Evolutionary conservation across 306 rosid species (phyloP).

Genomic region (Senna siamea): DNA sequence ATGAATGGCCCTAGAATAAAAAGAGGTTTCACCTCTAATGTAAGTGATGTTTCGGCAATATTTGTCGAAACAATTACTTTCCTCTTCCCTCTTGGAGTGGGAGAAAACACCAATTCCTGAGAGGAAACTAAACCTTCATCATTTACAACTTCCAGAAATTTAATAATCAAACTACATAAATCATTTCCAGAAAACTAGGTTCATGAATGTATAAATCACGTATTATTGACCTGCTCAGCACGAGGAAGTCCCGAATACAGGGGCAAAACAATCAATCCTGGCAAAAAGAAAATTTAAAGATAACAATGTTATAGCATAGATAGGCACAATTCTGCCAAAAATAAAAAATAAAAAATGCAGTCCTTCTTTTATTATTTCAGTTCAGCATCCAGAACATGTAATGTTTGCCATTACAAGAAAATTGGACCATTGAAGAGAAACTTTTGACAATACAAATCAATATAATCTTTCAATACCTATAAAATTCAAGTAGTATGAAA

Average conservation of each 20-base stretch:
- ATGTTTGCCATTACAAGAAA: not conserved
- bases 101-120: constrained; percentile 86
- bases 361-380: not conserved
- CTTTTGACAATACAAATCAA: not conserved
- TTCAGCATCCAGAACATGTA: not conserved
- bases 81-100: constrained; percentile 90
- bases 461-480: no score
- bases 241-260: constrained; percentile 96
- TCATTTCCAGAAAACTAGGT: constrained; percentile 21
- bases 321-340: not conserved
- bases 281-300: constrained; percentile 37
- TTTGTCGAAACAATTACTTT: constrained; percentile 90
- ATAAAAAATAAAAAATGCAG: constrained; percentile 14
- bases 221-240: constrained; percentile 73
- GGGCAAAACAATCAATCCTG: constrained; percentile 81
- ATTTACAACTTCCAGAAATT: constrained; percentile 18
- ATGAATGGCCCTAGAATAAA: not conserved
- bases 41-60: constrained; percentile 94
- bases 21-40: constrained; percentile 75
- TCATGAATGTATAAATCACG: constrained; percentile 17
- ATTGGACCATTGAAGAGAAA: constrained; percentile 1
- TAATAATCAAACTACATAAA: constrained; percentile 8
- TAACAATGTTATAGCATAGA: constrained; percentile 18
- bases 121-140: constrained; percentile 34
- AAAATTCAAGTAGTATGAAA: not conserved